phyloP scores from a whole-genome alignment of 164 flowering plant species.

The Sextonia rubra region DNA sequence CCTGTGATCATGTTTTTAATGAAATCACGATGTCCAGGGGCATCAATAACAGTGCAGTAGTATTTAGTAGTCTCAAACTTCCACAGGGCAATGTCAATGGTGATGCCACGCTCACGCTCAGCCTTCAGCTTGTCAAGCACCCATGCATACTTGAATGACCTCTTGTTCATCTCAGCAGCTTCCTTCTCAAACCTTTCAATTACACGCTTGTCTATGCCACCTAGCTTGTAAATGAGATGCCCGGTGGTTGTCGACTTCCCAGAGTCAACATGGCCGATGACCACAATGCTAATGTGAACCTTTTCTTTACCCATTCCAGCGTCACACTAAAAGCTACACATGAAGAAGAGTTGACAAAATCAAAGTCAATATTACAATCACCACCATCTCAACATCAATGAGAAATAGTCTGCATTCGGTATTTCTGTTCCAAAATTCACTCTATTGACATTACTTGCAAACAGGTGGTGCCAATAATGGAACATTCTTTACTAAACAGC shows the following conservation, averaged over 20 bases:
- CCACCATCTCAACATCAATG: too few species aligned
- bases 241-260: conserved; percentile 18
- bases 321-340: background rate
- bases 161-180: conserved; percentile 19
- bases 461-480: too few species aligned
- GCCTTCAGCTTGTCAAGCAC: conserved; percentile 16
- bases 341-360: background rate
- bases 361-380: too few species aligned
- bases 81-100: conserved; percentile 29
- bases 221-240: conserved; percentile 17
- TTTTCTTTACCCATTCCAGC: conserved; percentile 14
- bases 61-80: conserved; percentile 33
- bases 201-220: conserved; percentile 18
- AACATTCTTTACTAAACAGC: too few species aligned
- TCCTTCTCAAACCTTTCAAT: conserved; percentile 19
- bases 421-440: too few species aligned
- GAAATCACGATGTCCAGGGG: conserved; percentile 28
- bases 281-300: conserved; percentile 18
- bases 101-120: conserved; percentile 19
- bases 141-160: conserved; percentile 21
- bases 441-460: too few species aligned
- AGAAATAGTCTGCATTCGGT: too few species aligned
- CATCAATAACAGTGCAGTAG: conserved; percentile 31
- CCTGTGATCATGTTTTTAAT: conserved; percentile 27
- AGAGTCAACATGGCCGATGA: conserved; percentile 20